A percentile compares a stretch with the other conserved stretches of the same genome.
phyloP scores from a whole-genome alignment of 2,329 filamentous ascomycete genomes.

The Fusarium algeriense region DNA sequence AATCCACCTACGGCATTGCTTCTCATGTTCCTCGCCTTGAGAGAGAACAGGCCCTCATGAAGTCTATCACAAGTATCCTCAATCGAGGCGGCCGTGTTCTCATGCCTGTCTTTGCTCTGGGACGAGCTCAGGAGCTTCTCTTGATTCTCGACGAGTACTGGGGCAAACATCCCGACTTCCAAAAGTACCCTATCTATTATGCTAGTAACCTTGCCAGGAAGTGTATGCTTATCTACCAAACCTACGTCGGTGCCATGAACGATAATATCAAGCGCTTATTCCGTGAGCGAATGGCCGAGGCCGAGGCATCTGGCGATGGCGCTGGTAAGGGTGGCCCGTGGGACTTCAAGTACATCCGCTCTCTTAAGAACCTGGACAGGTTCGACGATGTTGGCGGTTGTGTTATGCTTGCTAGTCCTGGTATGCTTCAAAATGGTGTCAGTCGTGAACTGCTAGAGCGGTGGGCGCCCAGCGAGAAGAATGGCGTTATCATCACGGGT shows the following conservation, averaged over 20 bases:
- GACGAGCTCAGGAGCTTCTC: conserved; percentile 91
- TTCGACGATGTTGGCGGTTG: conserved; percentile 97
- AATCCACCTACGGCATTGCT: conserved; percentile 96
- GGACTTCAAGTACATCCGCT: conserved; percentile 96
- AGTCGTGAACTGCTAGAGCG: conserved; percentile 92
- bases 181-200: conserved; percentile 96
- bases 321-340: conserved; percentile 86
- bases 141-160: conserved; percentile 98
- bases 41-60: conserved; percentile 93
- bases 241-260: conserved; percentile 98
- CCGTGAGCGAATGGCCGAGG: conserved; percentile 89
- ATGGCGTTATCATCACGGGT: conserved; percentile 98
- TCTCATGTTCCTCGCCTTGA: conserved; percentile 92
- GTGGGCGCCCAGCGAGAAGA: conserved; percentile 96
- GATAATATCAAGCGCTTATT: conserved; percentile 99
- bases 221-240: conserved; percentile 99
- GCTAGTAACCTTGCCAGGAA: conserved; percentile 94
- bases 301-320: conserved; percentile 81
- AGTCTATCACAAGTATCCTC: conserved; percentile 89
- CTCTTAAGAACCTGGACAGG: conserved; percentile 90
- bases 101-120: conserved; percentile 95
- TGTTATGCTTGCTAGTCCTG: conserved; percentile 96
- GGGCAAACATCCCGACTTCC: conserved; percentile 87
- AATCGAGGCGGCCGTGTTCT: conserved; percentile 92
- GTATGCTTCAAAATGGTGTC: conserved; percentile 98